These are phyloP conservation scores for Hypoxylon sp. DNA, from an alignment of 2,329 filamentous ascomycete genomes.

Conservation along the genomic window DNA sequence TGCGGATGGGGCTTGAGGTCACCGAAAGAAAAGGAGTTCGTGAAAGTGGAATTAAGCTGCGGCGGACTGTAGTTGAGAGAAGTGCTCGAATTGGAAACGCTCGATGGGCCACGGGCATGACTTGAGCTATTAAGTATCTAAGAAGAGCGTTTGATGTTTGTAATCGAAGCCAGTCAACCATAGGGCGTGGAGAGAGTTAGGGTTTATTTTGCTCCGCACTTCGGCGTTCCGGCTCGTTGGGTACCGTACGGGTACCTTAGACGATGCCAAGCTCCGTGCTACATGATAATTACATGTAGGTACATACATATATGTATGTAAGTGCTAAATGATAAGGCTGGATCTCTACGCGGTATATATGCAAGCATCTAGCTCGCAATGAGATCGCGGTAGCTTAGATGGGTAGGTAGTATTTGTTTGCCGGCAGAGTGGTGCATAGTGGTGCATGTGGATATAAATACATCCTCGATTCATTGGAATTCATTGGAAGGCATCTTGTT, in stretches of 20 bases:
- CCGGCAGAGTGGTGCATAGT: slow-evolving; percentile 5
- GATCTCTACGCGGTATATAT: slow-evolving; percentile 8
- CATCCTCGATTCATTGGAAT: slow-evolving; percentile 7
- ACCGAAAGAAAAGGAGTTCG: slow-evolving; percentile 46
- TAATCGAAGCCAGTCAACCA: slow-evolving; percentile 23
- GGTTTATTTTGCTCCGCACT: slow-evolving; percentile 41
- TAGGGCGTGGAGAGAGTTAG: slow-evolving; percentile 37
- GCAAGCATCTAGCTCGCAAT: slow-evolving; percentile 7
- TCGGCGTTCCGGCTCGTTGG: slow-evolving; percentile 34
- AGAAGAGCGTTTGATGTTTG: slow-evolving; percentile 15
- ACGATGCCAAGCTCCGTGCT: slow-evolving; percentile 36
- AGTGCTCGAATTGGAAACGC: slow-evolving; percentile 41
- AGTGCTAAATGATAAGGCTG: slow-evolving; percentile 19
- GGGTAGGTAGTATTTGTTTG: slow-evolving; percentile 26
- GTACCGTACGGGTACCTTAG: not conserved
- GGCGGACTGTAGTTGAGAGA: slow-evolving; percentile 39
- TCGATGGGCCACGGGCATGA: slow-evolving; percentile 47
- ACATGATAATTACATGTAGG: slow-evolving; percentile 4
- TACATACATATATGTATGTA: not conserved
- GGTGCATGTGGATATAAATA: slow-evolving; percentile 13
- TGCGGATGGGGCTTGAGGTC: slow-evolving; percentile 56
- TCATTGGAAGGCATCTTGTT: slow-evolving; percentile 8
- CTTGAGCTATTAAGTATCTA: slow-evolving; percentile 21
- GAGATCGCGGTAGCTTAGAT: slow-evolving; percentile 23
- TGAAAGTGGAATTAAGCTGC: slow-evolving; percentile 26